Base-by-base conservation (phyloP, 2,329 filamentous ascomycete genomes). In the Aspergillus candidus region DNA sequence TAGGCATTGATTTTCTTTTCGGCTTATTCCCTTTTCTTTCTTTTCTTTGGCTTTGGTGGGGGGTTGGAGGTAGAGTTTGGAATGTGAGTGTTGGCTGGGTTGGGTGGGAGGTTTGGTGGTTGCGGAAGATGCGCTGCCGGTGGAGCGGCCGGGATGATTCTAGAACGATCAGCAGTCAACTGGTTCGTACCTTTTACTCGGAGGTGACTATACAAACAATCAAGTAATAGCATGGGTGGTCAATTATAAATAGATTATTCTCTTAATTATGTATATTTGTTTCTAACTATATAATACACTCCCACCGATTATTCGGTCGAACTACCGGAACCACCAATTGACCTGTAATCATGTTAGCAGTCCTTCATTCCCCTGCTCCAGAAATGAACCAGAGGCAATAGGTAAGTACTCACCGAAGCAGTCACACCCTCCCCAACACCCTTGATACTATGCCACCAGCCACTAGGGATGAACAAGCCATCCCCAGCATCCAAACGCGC, bases 401-500 rank as follows among this genome's bases (percentile, higher is more conserved):
- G 4, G 54, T 35, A 31, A 32, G 22, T 37, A 67, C 71, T 61
- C 54, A 80, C 78, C 44, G 78, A 81, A 49, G 73, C 79, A 42
- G 76, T 82, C 40, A 81, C 73, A 15, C 75, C 72, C 43, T 70
- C 55, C 1, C 78, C 80, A 36, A 75, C 56, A 32, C 86, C 85
- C 59, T 77, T 82, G 43, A 94, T 79, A 60, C 84, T 87, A 73
- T 94, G 88, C 88, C 88, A 94, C 86, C 87, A 93, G 1, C 85
- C 85, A 47, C 80, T 78, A 0, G 88, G 88, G 32, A 94, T 88
- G 61, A 88, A 93, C 7, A 94, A 58, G 1, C 76, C 80, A 67
- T 93, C 85, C 0, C 84, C 86, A 4, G 78, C 71, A 0, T 69
- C 64, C 11, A 97, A 60, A 4, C 68, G 61, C 1, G 76, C 78